phyloP scores from a whole-genome alignment of 495 filamentous ascomycete species.

The Xylaria nigripes region DNA sequence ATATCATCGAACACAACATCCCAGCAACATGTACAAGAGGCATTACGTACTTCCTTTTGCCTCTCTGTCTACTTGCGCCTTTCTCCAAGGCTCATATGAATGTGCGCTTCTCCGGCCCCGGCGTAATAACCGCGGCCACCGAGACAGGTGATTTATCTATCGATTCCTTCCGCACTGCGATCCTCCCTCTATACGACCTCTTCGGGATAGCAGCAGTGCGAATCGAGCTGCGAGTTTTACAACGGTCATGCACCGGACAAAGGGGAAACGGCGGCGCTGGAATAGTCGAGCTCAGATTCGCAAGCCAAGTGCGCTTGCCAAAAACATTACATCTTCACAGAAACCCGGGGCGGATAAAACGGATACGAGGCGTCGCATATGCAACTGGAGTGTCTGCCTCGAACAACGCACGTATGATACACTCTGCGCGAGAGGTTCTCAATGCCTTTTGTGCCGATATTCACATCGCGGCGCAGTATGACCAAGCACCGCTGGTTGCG shows the following conservation, averaged over 20 bases:
- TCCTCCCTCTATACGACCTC: constrained; percentile 79
- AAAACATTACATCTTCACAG: constrained; percentile 88
- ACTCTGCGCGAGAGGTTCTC: constrained; percentile 74
- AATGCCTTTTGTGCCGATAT: constrained; percentile 81
- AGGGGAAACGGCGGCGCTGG: constrained; percentile 75
- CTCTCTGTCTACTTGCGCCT: constrained; percentile 81
- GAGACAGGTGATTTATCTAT: constrained; percentile 73
- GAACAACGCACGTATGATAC: constrained; percentile 94
- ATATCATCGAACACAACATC: constrained; percentile 69
- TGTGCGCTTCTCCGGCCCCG: constrained; percentile 78
- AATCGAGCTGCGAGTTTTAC: constrained; percentile 78
- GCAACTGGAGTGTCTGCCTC: constrained; percentile 79
- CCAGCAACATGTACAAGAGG: constrained; percentile 67
- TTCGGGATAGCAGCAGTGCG: constrained; percentile 77
- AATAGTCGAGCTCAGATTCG: constrained; percentile 85
- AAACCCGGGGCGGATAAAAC: constrained; percentile 72
- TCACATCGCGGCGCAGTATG: constrained; percentile 60
- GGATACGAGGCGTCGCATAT: constrained; percentile 87
- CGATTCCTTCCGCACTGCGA: constrained; percentile 87
- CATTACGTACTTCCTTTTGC: constrained; percentile 85
- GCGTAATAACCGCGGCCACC: constrained; percentile 87
- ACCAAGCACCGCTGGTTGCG: constrained; percentile 63
- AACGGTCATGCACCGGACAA: constrained; percentile 64
- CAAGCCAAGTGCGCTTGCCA: constrained; percentile 81
- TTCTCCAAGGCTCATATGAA: constrained; percentile 87